Base-by-base conservation (phyloP, 306 rosid genomes). In the Trifolium fragiferum region DNA sequence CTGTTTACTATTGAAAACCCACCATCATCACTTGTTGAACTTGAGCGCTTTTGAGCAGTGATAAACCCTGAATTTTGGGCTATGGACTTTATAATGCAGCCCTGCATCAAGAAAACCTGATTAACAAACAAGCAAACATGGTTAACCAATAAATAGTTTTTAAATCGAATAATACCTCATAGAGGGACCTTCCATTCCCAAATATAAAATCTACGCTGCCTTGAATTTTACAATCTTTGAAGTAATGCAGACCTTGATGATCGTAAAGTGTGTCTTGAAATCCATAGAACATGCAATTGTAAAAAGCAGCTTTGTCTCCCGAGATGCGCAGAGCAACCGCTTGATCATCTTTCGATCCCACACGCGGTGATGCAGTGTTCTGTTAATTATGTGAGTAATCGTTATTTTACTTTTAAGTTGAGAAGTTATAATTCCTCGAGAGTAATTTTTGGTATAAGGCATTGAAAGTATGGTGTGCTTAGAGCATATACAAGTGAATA, bases 201-300 rank as follows among this genome's bases (percentile, higher is more conserved):
- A 87, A 90, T 74, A 90, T 85, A 85, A 85, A 88, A 82, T 88
- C 93, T 11, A 88, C 89, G 2, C 93, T 85, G 78, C 96, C 96
- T 74, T 90, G 96, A 80, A 89, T 78, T 44, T 44, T 75, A 81
- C 93, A 88, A 32, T 84, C 85, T 35, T 73, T 74, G 82, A 90
- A 90, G 78, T 81, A 88, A 75, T 90, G 96, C 72, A 88, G 87
- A 0, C 96, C 93, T 66, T 82, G 82, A 74, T 88, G 93, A 69
- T 90, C 96, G 33, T 90, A 90, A 0, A 86, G 82, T 5, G 96
- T 85, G 81, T 90, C 96, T 82, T 87, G 93, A 69, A 76, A 66
- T 61, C 96, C 96, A 69, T 72, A 64, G 76, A 90, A 84, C 46
- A 68, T 84, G 80, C 91, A 85, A 71, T 87, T 84, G 74, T 87